A percentile compares a stretch with the other conserved stretches of the same genome.
Evolutionary conservation across 371 early-diverging fungal genomes (phyloP).

Genomic region (Encephalitozoon cuniculi): DNA sequence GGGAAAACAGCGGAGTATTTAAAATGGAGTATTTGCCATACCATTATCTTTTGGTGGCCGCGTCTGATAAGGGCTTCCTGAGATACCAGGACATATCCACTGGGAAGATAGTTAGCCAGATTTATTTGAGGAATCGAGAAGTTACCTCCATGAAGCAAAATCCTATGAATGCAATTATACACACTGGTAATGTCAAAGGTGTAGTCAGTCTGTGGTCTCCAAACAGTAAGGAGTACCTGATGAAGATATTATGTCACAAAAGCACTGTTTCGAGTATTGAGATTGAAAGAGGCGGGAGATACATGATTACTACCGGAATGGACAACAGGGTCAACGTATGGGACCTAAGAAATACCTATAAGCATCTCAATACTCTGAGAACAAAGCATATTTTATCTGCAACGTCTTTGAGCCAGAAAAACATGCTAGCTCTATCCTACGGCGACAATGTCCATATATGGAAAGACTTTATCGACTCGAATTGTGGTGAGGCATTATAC

Average conservation of each 20-base stretch:
- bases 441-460: slow-evolving; percentile 67
- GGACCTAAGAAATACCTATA: slow-evolving; percentile 74
- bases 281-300: slow-evolving; percentile 71
- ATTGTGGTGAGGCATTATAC: slow-evolving; percentile 68
- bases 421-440: slow-evolving; percentile 71
- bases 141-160: slow-evolving; percentile 65
- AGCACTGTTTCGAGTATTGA: slow-evolving; percentile 75
- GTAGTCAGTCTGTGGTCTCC: slow-evolving; percentile 89
- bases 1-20: slow-evolving; percentile 71
- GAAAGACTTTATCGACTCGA: slow-evolving; percentile 65
- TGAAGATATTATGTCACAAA: slow-evolving; percentile 83
- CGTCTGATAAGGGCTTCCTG: slow-evolving; percentile 64
- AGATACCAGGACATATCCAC: slow-evolving; percentile 91
- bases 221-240: slow-evolving; percentile 68
- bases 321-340: slow-evolving; percentile 82
- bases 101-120: slow-evolving; percentile 73
- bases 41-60: slow-evolving; percentile 79
- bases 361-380: slow-evolving; percentile 69
- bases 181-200: slow-evolving; percentile 80
- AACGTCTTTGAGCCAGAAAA: slow-evolving; percentile 72
- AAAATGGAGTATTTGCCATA: slow-evolving; percentile 82
- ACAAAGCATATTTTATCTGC: slow-evolving; percentile 66
- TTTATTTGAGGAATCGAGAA: slow-evolving; percentile 40
- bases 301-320: slow-evolving; percentile 81
- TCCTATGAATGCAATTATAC: slow-evolving; percentile 78